Percentiles rank a stretch among this genome's conserved stretches.
phyloP scores from a whole-genome alignment of 2,329 filamentous ascomycete species.

The Claviceps purpurea region DNA sequence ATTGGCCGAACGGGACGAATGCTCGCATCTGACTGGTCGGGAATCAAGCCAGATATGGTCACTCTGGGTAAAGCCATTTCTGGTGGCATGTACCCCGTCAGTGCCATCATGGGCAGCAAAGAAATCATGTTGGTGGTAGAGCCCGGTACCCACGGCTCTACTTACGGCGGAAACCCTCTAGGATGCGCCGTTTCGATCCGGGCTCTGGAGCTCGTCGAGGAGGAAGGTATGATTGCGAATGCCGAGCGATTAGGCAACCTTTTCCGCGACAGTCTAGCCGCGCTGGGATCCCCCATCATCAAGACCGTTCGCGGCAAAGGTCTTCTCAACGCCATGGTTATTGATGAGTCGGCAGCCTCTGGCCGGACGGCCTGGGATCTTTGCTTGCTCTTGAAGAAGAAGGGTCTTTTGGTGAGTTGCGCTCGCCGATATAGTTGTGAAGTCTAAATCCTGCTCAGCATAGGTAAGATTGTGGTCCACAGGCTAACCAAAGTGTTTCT shows the following conservation, averaged over 20 bases:
- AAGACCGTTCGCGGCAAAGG: constrained; percentile 80
- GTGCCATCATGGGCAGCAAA: constrained; percentile 73
- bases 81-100: constrained; percentile 98
- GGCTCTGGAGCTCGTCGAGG: constrained; percentile 83
- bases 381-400: constrained; percentile 88
- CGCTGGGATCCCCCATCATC: constrained; percentile 70
- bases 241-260: constrained; percentile 69
- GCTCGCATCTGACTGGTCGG: constrained; percentile 87
- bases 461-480: neutral
- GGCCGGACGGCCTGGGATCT: constrained; percentile 92
- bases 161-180: constrained; percentile 95
- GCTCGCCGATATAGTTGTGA: neutral
- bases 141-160: constrained; percentile 92
- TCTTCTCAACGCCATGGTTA: constrained; percentile 87
- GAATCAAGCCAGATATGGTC: constrained; percentile 89
- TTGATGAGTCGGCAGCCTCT: constrained; percentile 75
- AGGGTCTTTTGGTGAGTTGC: constrained; percentile 69
- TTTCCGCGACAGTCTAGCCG: constrained; percentile 66
- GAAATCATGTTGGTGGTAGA: constrained; percentile 94
- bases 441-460: no score
- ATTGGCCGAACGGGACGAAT: constrained; percentile 91
- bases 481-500: neutral
- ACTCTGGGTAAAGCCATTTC: constrained; percentile 96
- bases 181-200: constrained; percentile 93
- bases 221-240: constrained; percentile 75